Conservation (phyloP, 2,329 filamentous ascomycete genomes). For the Fusarium globosum region DNA sequence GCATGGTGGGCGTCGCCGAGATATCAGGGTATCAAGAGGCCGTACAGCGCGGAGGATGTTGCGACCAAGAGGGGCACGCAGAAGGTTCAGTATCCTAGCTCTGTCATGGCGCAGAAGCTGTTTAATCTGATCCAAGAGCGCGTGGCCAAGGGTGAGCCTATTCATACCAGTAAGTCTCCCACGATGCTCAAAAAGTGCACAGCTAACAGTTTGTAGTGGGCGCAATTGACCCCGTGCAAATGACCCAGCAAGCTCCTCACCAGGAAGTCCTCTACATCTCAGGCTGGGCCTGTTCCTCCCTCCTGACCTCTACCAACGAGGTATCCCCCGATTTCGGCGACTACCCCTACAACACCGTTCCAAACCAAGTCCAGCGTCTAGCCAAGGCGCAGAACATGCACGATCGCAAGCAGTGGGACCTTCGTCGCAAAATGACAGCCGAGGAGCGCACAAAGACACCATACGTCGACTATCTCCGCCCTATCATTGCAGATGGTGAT, state of each 20-base stretch:
- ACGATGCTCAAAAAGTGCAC: neutral
- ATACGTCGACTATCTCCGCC: slow-evolving; percentile 91
- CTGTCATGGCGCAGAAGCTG: slow-evolving; percentile 92
- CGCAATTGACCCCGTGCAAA: slow-evolving; percentile 98
- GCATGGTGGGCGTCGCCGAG: slow-evolving; percentile 90
- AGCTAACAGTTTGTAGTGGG: slow-evolving; percentile 71
- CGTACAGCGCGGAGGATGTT: slow-evolving; percentile 90
- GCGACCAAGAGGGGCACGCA: slow-evolving; percentile 93
- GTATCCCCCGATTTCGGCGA: slow-evolving; percentile 98
- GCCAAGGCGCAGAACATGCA: slow-evolving; percentile 98
- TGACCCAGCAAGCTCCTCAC: slow-evolving; percentile 97
- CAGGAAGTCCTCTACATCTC: slow-evolving; percentile 97
- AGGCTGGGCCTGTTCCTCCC: slow-evolving; percentile 96
- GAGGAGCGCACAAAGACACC: slow-evolving; percentile 80
- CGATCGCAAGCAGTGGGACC: slow-evolving; percentile 94
- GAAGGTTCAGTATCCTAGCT: slow-evolving; percentile 89
- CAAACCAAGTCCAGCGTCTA: slow-evolving; percentile 95
- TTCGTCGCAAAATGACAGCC: slow-evolving; percentile 78
- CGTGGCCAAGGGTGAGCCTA: slow-evolving; percentile 81
- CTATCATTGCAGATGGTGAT: slow-evolving; percentile 96
- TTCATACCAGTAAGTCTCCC: slow-evolving; percentile 81
- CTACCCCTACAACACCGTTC: slow-evolving; percentile 98
- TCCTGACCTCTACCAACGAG: slow-evolving; percentile 94
- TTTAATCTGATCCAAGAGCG: slow-evolving; percentile 89
- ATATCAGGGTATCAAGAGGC: slow-evolving; percentile 89